These are phyloP conservation scores for Clathrus columnatus DNA, from an alignment of 768 basidiomycete genomes.

Conservation along the genomic window DNA sequence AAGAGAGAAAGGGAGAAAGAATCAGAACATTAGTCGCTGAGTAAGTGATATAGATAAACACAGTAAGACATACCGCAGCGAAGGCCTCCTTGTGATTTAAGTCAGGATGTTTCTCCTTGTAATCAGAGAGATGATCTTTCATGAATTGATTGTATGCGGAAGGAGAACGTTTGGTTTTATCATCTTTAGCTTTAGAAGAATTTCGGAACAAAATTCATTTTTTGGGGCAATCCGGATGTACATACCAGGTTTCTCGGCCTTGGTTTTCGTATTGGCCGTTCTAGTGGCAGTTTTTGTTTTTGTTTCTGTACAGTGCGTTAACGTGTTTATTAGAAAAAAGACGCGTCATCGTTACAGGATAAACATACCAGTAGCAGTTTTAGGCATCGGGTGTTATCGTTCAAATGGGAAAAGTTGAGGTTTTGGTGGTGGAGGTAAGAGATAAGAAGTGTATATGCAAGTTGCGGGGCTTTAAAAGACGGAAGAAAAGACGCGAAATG, in stretches of 20 bases:
- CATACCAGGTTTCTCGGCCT: conserved; percentile 27
- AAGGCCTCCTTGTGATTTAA: conserved; percentile 47
- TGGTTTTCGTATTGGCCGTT: conserved; percentile 37
- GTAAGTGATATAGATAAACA: background rate
- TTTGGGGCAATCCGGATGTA: conserved; percentile 1
- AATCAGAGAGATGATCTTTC: conserved; percentile 46
- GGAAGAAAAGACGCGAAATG: background rate
- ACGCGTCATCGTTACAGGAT: background rate
- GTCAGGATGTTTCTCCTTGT: conserved; percentile 45
- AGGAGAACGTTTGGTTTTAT: conserved; percentile 49
- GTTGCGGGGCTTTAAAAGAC: background rate
- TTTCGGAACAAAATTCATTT: background rate
- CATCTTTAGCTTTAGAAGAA: conserved; percentile 26
- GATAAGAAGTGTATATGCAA: conserved; percentile 11
- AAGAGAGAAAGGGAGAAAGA: background rate
- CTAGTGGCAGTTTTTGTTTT: conserved; percentile 51
- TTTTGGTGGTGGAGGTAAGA: conserved; percentile 14
- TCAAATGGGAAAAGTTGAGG: background rate
- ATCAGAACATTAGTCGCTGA: background rate
- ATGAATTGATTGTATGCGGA: conserved; percentile 53
- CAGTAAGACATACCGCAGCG: conserved; percentile 26
- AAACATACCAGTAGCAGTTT: conserved; percentile 38
- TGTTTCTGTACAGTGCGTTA: conserved; percentile 28
- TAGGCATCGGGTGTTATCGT: conserved; percentile 34
- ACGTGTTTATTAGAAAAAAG: background rate